Percentiles rank a stretch among this genome's conserved stretches.
These are phyloP conservation scores for Dactylellina cionopaga DNA, from an alignment of 2,329 filamentous ascomycete species.

Conservation along the genomic window DNA sequence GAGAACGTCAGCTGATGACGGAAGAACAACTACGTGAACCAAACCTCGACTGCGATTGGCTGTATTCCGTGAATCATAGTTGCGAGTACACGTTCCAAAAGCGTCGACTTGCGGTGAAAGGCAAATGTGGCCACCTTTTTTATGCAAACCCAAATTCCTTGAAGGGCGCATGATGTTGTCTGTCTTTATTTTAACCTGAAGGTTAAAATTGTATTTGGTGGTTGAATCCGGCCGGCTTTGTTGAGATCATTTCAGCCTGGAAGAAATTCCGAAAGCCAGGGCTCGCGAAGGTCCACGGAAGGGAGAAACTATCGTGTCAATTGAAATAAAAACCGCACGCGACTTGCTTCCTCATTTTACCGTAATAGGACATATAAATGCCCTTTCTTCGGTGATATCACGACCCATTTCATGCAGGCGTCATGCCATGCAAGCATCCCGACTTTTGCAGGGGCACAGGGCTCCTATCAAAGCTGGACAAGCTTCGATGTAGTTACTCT, in stretches of 20 bases:
- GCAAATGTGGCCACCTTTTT: background rate
- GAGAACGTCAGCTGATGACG: slow-evolving; percentile 33
- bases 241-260: background rate
- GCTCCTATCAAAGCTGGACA: background rate
- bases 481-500: too few species aligned
- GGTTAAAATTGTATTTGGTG: background rate
- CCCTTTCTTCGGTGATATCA: too few species aligned
- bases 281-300: background rate
- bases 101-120: background rate
- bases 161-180: too few species aligned
- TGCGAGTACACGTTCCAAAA: background rate
- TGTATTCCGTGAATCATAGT: slow-evolving; percentile 19
- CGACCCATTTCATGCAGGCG: background rate
- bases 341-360: background rate
- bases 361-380: background rate
- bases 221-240: background rate
- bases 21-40: too few species aligned
- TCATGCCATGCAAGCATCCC: background rate
- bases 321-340: background rate
- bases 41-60: too few species aligned
- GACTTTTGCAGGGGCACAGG: background rate
- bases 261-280: too few species aligned
- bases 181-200: background rate
- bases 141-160: background rate
- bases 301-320: background rate